Evolutionary conservation across 352 stramenopile species (phyloP).

Genomic region (Phytophthora melonis): DNA sequence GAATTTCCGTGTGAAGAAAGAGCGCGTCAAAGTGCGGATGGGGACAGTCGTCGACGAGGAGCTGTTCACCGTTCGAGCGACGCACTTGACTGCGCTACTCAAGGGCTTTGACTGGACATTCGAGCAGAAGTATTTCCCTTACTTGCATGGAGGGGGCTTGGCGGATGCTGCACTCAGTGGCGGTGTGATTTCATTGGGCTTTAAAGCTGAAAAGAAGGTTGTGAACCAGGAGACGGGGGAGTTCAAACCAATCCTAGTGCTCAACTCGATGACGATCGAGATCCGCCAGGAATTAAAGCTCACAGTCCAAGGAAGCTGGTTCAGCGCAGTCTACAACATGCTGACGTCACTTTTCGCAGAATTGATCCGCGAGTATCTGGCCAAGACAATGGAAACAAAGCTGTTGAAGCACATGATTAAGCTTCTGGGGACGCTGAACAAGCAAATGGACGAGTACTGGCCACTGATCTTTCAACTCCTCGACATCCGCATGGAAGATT

Average conservation of each 20-base stretch:
- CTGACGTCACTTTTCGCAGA: constrained; percentile 78
- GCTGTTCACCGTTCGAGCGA: constrained; percentile 80
- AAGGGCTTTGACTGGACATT: constrained; percentile 90
- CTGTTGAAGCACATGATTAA: constrained; percentile 87
- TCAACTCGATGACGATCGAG: constrained; percentile 87
- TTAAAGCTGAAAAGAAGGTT: constrained; percentile 82
- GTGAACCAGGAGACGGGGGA: constrained; percentile 67
- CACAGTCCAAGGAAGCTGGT: constrained; percentile 86
- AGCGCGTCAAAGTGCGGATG: constrained; percentile 87
- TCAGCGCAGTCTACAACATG: constrained; percentile 88
- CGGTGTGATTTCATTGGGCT: constrained; percentile 80
- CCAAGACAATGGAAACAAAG: constrained; percentile 88
- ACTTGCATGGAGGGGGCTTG: constrained; percentile 79
- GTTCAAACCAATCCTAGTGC: constrained; percentile 74
- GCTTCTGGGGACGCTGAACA: constrained; percentile 82
- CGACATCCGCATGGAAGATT: constrained; percentile 80
- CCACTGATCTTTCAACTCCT: constrained; percentile 84
- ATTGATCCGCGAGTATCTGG: constrained; percentile 85
- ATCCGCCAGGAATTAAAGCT: constrained; percentile 88
- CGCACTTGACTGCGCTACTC: constrained; percentile 79
- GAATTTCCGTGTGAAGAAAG: constrained; percentile 87
- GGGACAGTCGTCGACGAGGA: constrained; percentile 83
- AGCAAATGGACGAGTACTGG: constrained; percentile 90
- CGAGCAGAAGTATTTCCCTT: constrained; percentile 88
- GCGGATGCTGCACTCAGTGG: constrained; percentile 78